A percentile compares a stretch with the other conserved stretches of the same genome.
These are phyloP conservation scores for Tuber umbilicatum DNA, from an alignment of 495 filamentous ascomycete species.

Conservation along the genomic window DNA sequence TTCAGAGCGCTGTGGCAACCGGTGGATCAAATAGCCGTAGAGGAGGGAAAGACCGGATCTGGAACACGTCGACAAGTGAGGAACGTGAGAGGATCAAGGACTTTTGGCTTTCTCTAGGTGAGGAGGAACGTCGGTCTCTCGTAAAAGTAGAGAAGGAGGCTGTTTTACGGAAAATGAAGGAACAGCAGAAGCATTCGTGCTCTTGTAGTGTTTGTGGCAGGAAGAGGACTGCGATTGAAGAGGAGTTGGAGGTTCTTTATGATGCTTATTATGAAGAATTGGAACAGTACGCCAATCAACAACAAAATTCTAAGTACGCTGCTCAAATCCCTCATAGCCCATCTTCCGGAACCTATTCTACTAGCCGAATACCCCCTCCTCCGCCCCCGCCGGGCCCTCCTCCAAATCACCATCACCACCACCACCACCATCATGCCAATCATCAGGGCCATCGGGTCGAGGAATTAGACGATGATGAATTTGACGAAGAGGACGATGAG, in stretches of 20 bases:
- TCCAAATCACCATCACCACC: conserved; percentile 29
- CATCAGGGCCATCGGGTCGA: conserved; percentile 58
- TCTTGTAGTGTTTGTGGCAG: conserved; percentile 95
- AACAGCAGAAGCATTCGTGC: conserved; percentile 98
- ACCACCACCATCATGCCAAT: conserved; percentile 42
- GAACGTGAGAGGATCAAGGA: conserved; percentile 96
- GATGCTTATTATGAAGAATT: conserved; percentile 98
- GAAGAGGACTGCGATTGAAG: conserved; percentile 94
- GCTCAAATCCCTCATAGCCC: conserved; percentile 38
- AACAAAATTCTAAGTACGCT: conserved; percentile 53
- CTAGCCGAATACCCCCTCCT: conserved; percentile 35
- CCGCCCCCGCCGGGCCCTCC: conserved; percentile 38
- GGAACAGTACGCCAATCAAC: conserved; percentile 91
- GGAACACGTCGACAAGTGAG: conserved; percentile 89
- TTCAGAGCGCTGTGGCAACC: conserved; percentile 35
- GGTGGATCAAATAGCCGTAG: conserved; percentile 33
- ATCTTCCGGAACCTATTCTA: conserved; percentile 26
- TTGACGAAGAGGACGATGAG: conserved; percentile 50
- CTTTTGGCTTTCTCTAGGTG: conserved; percentile 95
- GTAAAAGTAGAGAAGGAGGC: conserved; percentile 99
- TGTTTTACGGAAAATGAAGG: conserved; percentile 98
- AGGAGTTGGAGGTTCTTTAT: conserved; percentile 97
- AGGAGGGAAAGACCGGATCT: conserved; percentile 69
- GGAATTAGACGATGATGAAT: conserved; percentile 51
- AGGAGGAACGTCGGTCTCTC: conserved; percentile 84